phyloP scores from a whole-genome alignment of 1,284 basidiomycete species.

The Gastroboletus turbinatus region DNA sequence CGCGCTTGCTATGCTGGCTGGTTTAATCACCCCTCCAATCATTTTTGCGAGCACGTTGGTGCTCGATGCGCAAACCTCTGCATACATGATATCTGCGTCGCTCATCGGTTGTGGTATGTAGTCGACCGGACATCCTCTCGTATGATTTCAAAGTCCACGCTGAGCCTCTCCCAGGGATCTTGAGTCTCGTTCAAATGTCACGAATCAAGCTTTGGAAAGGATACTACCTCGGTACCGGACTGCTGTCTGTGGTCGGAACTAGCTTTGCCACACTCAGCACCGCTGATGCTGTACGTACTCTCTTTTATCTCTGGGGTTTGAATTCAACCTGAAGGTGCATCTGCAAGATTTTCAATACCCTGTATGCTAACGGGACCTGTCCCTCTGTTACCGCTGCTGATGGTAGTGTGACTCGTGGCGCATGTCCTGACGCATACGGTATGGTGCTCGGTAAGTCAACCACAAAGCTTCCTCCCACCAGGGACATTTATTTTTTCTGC shows the following conservation, averaged over 20 bases:
- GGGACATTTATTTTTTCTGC: neutral
- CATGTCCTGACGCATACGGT: slow-evolving; percentile 83
- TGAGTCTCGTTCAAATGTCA: slow-evolving; percentile 77
- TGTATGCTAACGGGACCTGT: slow-evolving; percentile 82
- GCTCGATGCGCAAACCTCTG: slow-evolving; percentile 54
- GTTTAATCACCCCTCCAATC: slow-evolving; percentile 76
- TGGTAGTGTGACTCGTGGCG: slow-evolving; percentile 56
- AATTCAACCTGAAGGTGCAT: slow-evolving; percentile 43
- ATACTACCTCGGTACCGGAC: slow-evolving; percentile 74
- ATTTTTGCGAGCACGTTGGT: slow-evolving; percentile 70
- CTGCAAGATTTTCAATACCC: slow-evolving; percentile 66
- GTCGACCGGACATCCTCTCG: neutral
- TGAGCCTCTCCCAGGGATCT: slow-evolving; percentile 47
- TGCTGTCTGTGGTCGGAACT: slow-evolving; percentile 84
- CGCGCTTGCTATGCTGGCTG: slow-evolving; percentile 80
- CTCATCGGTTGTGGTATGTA: slow-evolving; percentile 71
- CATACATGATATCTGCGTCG: slow-evolving; percentile 82
- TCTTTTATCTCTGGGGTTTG: slow-evolving; percentile 20
- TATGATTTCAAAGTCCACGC: neutral
- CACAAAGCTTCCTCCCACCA: neutral
- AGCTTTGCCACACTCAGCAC: slow-evolving; percentile 82
- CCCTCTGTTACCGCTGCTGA: slow-evolving; percentile 56
- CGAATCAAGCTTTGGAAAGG: slow-evolving; percentile 57
- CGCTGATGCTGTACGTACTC: slow-evolving; percentile 56
- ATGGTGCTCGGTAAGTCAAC: slow-evolving; percentile 59